Conservation (phyloP, 106 monocot species). For the Xerophyta viscosa region DNA sequence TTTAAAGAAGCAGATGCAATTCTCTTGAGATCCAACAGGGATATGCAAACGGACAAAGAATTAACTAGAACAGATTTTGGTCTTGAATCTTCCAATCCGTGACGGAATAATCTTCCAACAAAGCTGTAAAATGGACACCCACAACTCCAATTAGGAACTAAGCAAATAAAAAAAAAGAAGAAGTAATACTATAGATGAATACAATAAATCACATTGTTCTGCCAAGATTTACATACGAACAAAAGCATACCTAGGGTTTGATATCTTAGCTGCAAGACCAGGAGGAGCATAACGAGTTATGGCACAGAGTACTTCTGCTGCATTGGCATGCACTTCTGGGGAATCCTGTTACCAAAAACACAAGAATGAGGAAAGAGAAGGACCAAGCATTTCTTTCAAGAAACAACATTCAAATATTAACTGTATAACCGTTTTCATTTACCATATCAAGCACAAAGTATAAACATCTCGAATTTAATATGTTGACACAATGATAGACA, state of each 20-base stretch:
- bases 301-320: conserved; percentile 78
- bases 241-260: conserved; percentile 51
- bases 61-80: conserved; percentile 80
- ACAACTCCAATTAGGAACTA: background rate
- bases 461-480: background rate
- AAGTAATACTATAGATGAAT: background rate
- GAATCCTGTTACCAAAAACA: conserved; percentile 52
- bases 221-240: background rate
- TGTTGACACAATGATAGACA: no score
- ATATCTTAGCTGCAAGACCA: conserved; percentile 72
- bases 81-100: conserved; percentile 69
- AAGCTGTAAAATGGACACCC: conserved; percentile 43
- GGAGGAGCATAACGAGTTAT: conserved; percentile 81
- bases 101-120: conserved; percentile 68
- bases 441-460: background rate
- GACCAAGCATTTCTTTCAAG: background rate
- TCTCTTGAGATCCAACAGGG: conserved; percentile 76
- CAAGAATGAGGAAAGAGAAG: background rate
- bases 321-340: conserved; percentile 89
- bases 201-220: background rate
- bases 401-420: no score
- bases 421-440: no score
- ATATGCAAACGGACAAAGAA: conserved; percentile 84
- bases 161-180: background rate
- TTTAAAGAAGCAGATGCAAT: conserved; percentile 57